Evolutionary conservation across 129 eudicot species (phyloP), one percentile per base, ranked within the genome.

Genomic region (Artemisia tridentata): DNA sequence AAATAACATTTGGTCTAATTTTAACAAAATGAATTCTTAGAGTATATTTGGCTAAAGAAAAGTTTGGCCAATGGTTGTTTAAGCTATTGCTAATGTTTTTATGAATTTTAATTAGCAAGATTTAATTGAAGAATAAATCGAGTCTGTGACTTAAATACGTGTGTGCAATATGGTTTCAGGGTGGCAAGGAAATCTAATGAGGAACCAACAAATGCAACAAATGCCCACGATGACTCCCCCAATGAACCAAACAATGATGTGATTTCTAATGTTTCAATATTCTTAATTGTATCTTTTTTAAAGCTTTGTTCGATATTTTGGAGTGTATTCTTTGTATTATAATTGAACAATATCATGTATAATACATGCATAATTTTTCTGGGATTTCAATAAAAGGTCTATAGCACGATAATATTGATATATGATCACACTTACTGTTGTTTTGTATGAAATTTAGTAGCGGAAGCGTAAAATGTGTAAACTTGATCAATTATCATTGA

Each of bases 201-300:
- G 7, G 77, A 71, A 68, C 78, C 82, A 79, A 71, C 72, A 75
- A 11, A 43, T 63, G 68, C 85, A 78, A 29, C 85, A 80, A 9
- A 7, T 59, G 41, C 67, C 70, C 2, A 27, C 64, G 3, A 83
- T 81, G 86, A 41, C 84, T 25, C 82, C 91, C 10, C 91, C 88
- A 16, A 58, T 78, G 68, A 77, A 78, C 80, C 91, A 83, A 80
- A 75, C 71, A 4, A 86, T 83, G 85, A 80, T 68, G 73, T 29
- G 62, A 68, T 45, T 15, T 50, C 11, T 29, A 31, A 53, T n/a
- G 20, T 64, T 20, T 10, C 1, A 63, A 13, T 62, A 19, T 17
- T 52, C 50, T 53, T 48, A 47, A 21, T 19, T n/a, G 10, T 55
- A 5, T 55, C 5, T 56, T 18, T 18, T 19, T 56, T 16, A 51